These are phyloP conservation scores for Endotrypanum monterogeii DNA, from an alignment of 208 protist species.

Conservation along the genomic window DNA sequence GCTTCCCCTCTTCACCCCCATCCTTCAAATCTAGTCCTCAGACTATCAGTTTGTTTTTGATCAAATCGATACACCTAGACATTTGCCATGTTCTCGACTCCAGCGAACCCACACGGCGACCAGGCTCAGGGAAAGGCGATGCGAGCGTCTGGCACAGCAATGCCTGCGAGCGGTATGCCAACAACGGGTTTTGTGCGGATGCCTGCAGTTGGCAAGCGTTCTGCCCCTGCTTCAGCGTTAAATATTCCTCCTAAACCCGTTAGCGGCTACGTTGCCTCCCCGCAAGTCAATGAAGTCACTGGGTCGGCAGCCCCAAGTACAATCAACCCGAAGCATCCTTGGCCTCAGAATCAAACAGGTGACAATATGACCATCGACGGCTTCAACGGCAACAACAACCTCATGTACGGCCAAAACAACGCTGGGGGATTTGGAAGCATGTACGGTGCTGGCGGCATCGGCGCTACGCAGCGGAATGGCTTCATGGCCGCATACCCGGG, in stretches of 20 bases:
- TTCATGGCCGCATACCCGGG: background rate
- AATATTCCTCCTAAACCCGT: background rate
- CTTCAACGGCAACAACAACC: slow-evolving; percentile 8
- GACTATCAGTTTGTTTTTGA: background rate
- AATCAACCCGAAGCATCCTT: background rate
- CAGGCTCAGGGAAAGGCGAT: background rate
- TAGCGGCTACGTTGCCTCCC: background rate
- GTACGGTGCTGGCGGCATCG: slow-evolving; percentile 22
- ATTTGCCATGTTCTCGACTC: background rate
- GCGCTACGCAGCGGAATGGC: background rate
- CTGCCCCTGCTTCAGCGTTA: background rate
- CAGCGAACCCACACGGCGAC: slow-evolving; percentile 1
- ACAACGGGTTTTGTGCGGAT: background rate
- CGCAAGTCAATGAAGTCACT: background rate
- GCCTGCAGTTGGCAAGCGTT: background rate
- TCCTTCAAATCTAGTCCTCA: too few species aligned
- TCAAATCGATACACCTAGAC: background rate
- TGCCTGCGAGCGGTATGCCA: background rate
- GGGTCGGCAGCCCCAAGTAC: background rate
- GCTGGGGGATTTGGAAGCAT: slow-evolving; percentile 22
- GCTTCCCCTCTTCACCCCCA: background rate
- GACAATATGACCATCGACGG: background rate
- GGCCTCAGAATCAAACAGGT: background rate
- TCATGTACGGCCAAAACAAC: slow-evolving; percentile 28
- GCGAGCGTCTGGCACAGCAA: background rate